Base-by-base conservation (phyloP, 2,329 filamentous ascomycete genomes). In the Aspergillus sp. region DNA sequence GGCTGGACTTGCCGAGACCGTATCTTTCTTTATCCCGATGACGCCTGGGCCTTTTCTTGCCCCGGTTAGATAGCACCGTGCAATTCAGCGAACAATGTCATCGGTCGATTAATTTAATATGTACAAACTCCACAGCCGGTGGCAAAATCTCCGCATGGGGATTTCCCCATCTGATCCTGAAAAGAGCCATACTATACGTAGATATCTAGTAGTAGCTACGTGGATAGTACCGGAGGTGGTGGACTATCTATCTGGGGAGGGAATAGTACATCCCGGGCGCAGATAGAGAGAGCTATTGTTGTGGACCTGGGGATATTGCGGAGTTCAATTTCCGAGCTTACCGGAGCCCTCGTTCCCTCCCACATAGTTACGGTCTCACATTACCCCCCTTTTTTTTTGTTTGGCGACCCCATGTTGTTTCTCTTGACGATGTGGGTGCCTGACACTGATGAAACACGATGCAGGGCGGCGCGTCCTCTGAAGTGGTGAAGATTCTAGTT, bases 321-420 rank as follows among this genome's bases (percentile, higher is more conserved):
- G 65, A 66, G 61, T 58, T 59, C 59, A 62, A 63, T 65, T 61
- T 63, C 65, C 61, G 58, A 60, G 50, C 23, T 43, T 45, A 23
- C 32, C 32, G 32, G 32, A 36, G 58, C 38, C 53, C 55, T 59
- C 55, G 39, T 39, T 36, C 53, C 45, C 43, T 38, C 32, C 13
- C 7, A 4, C 15, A 30, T 17, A 28, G 17, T 23, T 30, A 45
- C 39, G 21, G 41, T 45, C 50, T 54, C 47, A 55, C 28, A 21
- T 36, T 36, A 5, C 5, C 39, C 32, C 23, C 21, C 21, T 23
- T 32, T 23, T 45, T 36, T 23, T 47, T 19, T 47, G 5, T 19
- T 47, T 51, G 45, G 30, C 23, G 32, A 9, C 19, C 12, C 21
- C 47, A 23, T 23, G 15, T 58, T 45, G 43, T 25, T 5, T 49